phyloP scores from a whole-genome alignment of 2,329 filamentous ascomycete genomes.

The Ophiosphaerella herpotricha region DNA sequence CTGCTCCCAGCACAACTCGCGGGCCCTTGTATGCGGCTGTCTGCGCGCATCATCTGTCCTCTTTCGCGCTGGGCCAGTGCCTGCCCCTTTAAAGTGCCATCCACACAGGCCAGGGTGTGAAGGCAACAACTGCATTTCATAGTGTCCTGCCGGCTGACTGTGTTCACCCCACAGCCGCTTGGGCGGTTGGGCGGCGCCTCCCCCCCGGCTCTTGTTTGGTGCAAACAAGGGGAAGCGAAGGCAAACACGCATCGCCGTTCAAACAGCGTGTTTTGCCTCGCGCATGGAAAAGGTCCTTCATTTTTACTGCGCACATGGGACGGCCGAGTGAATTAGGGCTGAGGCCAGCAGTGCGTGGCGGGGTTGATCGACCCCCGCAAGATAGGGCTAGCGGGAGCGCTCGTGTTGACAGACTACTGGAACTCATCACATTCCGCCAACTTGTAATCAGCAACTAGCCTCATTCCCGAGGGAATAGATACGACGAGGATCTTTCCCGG shows the following conservation, averaged over 20 bases:
- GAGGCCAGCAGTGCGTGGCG: background rate
- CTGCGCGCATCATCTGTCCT: too few species aligned
- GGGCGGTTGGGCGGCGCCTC: conserved; percentile 9
- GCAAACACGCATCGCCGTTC: background rate
- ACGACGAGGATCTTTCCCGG: background rate
- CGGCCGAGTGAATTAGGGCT: conserved; percentile 2
- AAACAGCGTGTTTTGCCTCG: background rate
- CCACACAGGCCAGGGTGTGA: too few species aligned
- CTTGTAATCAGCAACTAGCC: background rate
- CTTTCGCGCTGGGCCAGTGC: too few species aligned
- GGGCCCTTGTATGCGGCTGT: conserved; percentile 23
- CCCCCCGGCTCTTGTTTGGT: conserved; percentile 1
- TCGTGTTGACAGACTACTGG: conserved; percentile 7
- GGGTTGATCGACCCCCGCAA: background rate
- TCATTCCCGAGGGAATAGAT: background rate
- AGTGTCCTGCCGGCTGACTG: conserved; percentile 13
- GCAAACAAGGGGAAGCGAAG: background rate
- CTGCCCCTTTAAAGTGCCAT: too few species aligned
- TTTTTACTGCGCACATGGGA: background rate
- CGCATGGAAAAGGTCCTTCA: background rate
- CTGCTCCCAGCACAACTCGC: conserved; percentile 20
- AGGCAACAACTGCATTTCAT: background rate
- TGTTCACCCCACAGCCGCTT: conserved; percentile 17
- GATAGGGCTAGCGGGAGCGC: conserved; percentile 6
- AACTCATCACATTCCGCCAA: background rate